Percentiles rank a stretch among this genome's conserved stretches.
phyloP scores from a whole-genome alignment of 495 filamentous ascomycete species.

The Hapsidospora chrysogenum region DNA sequence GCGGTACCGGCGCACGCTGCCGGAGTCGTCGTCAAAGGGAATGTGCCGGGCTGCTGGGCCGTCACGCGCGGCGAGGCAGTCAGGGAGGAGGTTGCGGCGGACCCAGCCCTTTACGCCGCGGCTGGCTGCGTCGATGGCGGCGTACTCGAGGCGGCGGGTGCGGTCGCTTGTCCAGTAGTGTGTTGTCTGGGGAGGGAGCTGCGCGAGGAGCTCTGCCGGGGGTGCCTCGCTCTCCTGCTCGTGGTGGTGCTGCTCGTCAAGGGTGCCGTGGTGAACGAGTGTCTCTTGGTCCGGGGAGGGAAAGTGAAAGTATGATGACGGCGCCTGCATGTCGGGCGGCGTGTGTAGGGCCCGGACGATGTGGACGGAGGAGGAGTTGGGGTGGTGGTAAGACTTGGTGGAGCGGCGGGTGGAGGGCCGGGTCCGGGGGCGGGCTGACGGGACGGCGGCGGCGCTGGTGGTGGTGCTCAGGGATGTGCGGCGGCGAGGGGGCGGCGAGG shows the following conservation, averaged over 20 bases:
- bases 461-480: slow-evolving; percentile 11
- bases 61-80: slow-evolving; percentile 32
- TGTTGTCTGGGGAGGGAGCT: slow-evolving; percentile 32
- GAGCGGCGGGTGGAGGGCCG: slow-evolving; percentile 18
- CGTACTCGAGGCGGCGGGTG: slow-evolving; percentile 36
- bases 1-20: slow-evolving; percentile 37
- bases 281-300: slow-evolving; percentile 18
- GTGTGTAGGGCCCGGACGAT: slow-evolving; percentile 6
- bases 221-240: slow-evolving; percentile 7
- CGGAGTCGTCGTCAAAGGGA: slow-evolving; percentile 33
- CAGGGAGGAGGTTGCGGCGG: slow-evolving; percentile 32
- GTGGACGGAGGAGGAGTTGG: slow-evolving; percentile 11
- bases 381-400: slow-evolving; percentile 10
- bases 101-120: slow-evolving; percentile 35
- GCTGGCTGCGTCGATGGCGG: slow-evolving; percentile 37
- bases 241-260: too few species aligned
- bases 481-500: slow-evolving; percentile 1
- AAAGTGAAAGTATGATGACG: slow-evolving; percentile 28
- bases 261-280: too few species aligned
- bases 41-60: slow-evolving; percentile 23
- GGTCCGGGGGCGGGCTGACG: slow-evolving; percentile 12
- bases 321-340: slow-evolving; percentile 2
- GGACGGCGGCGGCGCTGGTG: slow-evolving; percentile 8
- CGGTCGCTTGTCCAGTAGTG: slow-evolving; percentile 40
- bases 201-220: slow-evolving; percentile 9